These are phyloP conservation scores for Chaetomiaceae sp. DNA, from an alignment of 2,329 filamentous ascomycete species.

Conservation along the genomic window DNA sequence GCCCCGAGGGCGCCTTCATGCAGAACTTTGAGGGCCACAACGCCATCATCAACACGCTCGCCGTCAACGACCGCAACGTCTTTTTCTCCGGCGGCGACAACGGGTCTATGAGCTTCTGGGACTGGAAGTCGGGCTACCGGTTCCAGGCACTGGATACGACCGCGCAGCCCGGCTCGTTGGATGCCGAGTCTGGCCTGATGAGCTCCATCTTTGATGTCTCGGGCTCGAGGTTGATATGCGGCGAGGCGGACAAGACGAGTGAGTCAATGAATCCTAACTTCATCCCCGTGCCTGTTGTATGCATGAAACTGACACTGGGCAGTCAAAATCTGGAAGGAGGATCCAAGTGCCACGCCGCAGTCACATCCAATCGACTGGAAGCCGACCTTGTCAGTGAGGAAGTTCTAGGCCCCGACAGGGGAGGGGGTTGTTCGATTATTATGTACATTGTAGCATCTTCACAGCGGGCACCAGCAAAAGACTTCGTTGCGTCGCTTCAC, in stretches of 20 bases:
- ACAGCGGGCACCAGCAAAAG: background rate
- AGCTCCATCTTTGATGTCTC: constrained; percentile 87
- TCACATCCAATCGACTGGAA: constrained; percentile 91
- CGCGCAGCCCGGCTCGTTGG: constrained; percentile 87
- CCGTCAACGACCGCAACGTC: constrained; percentile 92
- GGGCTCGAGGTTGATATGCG: constrained; percentile 81
- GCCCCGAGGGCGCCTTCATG: constrained; percentile 96
- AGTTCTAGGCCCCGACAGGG: constrained; percentile 53
- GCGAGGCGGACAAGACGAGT: constrained; percentile 94
- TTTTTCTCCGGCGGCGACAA: constrained; percentile 94
- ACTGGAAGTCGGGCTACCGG: constrained; percentile 93
- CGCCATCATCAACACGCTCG: constrained; percentile 87
- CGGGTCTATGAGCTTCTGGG: constrained; percentile 95
- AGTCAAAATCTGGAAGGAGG: constrained; percentile 95
- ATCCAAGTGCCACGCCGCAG: constrained; percentile 84
- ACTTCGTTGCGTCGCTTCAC: no score
- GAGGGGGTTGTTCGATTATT: background rate
- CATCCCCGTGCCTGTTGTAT: background rate
- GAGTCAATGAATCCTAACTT: constrained; percentile 28
- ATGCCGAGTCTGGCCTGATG: constrained; percentile 94
- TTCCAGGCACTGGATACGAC: constrained; percentile 88
- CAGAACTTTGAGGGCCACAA: constrained; percentile 98
- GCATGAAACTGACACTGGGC: constrained; percentile 22
- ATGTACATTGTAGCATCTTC: background rate
- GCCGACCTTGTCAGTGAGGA: constrained; percentile 69